Evolutionary conservation across 2,329 filamentous ascomycete genomes (phyloP), one percentile per base, ranked within the genome.

Genomic region (Sphaerostilbella broomeana): DNA sequence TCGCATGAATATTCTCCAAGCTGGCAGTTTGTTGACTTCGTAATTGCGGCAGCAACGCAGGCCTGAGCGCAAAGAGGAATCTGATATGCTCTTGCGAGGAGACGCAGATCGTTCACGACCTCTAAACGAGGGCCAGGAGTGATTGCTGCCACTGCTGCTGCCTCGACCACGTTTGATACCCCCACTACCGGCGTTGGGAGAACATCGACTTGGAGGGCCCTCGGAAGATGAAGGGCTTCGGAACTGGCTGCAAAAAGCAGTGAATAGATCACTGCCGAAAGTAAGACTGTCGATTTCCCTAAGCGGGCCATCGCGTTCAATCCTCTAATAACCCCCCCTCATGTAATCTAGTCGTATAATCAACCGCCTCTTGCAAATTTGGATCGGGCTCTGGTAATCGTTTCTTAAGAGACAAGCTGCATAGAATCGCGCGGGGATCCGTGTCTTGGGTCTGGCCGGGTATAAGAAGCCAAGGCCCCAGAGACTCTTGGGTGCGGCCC

Each of bases 1-100:
- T 40, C 38, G 31, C 38, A 40, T 9, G 12, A 11, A 10, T 27
- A 29, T 11, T 40, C 31, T 3, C 38, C 38, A n/a, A 40, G 7
- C 13, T 40, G 34, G 38, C 38, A 40, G 11, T 40, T 35, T n/a
- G 38, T 40, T 8, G 26, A 40, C 16, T 35, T 29, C 5, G 30
- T 35, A 11, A 40, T 32, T 1, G 38, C 38, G 6, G 38, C 34
- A 12, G 38, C 31, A 15, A 40, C 12, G 20, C 38, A 40, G 5
- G 25, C 13, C 10, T 24, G 34, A n/a, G 38, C 38, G 20, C 38
- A 40, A 7, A 20, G 5, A 8, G 38, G 38, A n/a, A 40, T 11
- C 4, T 24, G 28, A 19, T 30, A 32, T n/a, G 21, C 21, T n/a
- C 29, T 24, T 17, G 30, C 30, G 11, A 40, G 25, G 11, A 40